These are phyloP conservation scores for Nothophaeocryptopus gaeumannii DNA, from an alignment of 2,329 filamentous ascomycete species.

Conservation along the genomic window DNA sequence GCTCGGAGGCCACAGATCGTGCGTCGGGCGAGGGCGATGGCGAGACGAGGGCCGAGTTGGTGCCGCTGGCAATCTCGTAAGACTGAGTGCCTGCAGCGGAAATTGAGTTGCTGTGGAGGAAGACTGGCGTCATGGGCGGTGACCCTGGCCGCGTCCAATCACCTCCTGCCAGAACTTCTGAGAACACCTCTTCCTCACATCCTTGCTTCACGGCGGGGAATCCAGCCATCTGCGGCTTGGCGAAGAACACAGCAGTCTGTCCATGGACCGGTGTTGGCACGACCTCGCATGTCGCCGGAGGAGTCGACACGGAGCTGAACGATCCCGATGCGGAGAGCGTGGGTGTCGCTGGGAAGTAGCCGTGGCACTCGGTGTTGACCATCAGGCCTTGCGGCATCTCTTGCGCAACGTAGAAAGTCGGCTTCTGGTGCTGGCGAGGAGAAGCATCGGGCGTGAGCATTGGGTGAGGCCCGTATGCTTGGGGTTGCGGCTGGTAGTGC, in stretches of 20 bases:
- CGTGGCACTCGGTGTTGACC: constrained; percentile 71
- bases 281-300: constrained; percentile 69
- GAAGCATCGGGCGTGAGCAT: constrained; percentile 74
- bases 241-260: constrained; percentile 44
- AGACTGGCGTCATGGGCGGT: constrained; percentile 82
- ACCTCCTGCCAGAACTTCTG: constrained; percentile 68
- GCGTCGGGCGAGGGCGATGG: constrained; percentile 81
- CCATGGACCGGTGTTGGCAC: constrained; percentile 80
- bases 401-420: constrained; percentile 65
- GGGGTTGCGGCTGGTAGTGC: constrained; percentile 41
- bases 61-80: constrained; percentile 69
- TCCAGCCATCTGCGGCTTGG: constrained; percentile 37
- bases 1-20: constrained; percentile 63
- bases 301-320: constrained; percentile 81
- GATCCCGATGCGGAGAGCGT: constrained; percentile 83
- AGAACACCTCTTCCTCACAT: constrained; percentile 66
- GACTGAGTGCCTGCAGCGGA: constrained; percentile 51
- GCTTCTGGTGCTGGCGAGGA: constrained; percentile 72
- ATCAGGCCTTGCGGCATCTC: constrained; percentile 43
- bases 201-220: constrained; percentile 67
- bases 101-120: constrained; percentile 65
- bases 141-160: constrained; percentile 77
- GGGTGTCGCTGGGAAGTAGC: constrained; percentile 80
- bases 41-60: constrained; percentile 65
- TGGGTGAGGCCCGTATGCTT: constrained; percentile 57